Percentiles rank a stretch among this genome's conserved stretches.
These are phyloP conservation scores for Schizonepeta tenuifolia DNA, from an alignment of 257 asterid species.

Conservation along the genomic window DNA sequence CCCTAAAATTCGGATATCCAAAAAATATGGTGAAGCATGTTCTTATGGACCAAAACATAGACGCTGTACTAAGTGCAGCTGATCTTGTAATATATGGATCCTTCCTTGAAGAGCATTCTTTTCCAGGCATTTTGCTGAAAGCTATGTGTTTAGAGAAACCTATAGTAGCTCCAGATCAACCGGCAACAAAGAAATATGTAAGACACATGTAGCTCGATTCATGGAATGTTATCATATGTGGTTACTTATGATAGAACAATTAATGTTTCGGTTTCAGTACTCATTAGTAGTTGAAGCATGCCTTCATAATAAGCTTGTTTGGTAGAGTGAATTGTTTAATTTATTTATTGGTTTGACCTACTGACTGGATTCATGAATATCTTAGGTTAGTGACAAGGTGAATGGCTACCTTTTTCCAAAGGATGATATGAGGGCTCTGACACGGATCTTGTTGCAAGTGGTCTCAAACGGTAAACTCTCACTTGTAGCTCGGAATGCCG, in stretches of 20 bases:
- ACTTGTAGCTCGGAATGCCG: slow-evolving; percentile 59
- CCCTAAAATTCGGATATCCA: slow-evolving; percentile 69
- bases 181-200: slow-evolving; percentile 75
- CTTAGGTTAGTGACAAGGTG: slow-evolving; percentile 74
- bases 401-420: slow-evolving; percentile 78
- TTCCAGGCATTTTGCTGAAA: slow-evolving; percentile 77
- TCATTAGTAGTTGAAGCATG: slow-evolving; percentile 7
- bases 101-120: slow-evolving; percentile 72
- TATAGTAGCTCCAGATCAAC: slow-evolving; percentile 79
- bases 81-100: slow-evolving; percentile 89
- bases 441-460: slow-evolving; percentile 62
- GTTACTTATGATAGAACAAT: not conserved
- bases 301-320: slow-evolving; percentile 22
- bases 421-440: slow-evolving; percentile 51
- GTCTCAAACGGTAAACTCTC: slow-evolving; percentile 81
- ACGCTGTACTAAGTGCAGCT: slow-evolving; percentile 50
- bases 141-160: slow-evolving; percentile 90
- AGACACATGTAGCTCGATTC: slow-evolving; percentile 35
- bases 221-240: not conserved
- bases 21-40: slow-evolving; percentile 65
- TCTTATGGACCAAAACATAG: slow-evolving; percentile 49
- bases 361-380: slow-evolving; percentile 37
- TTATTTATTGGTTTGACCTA: slow-evolving; percentile 28
- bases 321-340: not conserved
- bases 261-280: not conserved